Evolutionary conservation across 2,329 filamentous ascomycete genomes (phyloP).

Genomic region (Pestalotiopsis sp.): DNA sequence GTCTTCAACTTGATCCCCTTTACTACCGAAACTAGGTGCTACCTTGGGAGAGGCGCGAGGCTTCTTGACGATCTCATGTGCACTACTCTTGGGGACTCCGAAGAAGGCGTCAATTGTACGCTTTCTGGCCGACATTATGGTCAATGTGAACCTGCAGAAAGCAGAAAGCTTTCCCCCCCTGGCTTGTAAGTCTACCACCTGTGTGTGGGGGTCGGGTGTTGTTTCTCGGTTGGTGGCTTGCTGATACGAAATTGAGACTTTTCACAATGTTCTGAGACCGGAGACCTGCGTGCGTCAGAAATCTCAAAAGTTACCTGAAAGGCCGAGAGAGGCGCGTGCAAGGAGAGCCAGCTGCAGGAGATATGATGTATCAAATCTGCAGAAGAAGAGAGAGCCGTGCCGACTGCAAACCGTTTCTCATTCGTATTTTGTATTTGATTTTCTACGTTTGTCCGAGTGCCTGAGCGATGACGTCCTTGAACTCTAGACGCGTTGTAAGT

Average conservation of each 20-base stretch:
- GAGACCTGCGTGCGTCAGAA: not conserved
- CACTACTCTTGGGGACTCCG: constrained; percentile 38
- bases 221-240: not conserved
- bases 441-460: not conserved
- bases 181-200: too few relatives aligned
- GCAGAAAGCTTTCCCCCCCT: too few relatives aligned
- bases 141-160: too few relatives aligned
- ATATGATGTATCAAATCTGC: not conserved
- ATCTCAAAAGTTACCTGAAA: not conserved
- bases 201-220: not conserved
- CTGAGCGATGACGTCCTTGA: constrained; percentile 11
- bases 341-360: not conserved
- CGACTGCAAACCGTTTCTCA: not conserved
- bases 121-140: constrained; percentile 42
- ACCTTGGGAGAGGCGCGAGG: constrained; percentile 20
- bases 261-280: not conserved
- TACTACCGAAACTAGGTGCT: not conserved
- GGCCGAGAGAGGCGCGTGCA: not conserved
- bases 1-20: not conserved
- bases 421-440: not conserved
- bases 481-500: not conserved
- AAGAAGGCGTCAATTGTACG: constrained; percentile 75
- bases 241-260: not conserved
- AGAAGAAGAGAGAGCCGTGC: not conserved
- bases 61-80: constrained; percentile 35